These are phyloP conservation scores for Diutina siamensis DNA, from an alignment of 1,139 yeast genomes.

Conservation along the genomic window DNA sequence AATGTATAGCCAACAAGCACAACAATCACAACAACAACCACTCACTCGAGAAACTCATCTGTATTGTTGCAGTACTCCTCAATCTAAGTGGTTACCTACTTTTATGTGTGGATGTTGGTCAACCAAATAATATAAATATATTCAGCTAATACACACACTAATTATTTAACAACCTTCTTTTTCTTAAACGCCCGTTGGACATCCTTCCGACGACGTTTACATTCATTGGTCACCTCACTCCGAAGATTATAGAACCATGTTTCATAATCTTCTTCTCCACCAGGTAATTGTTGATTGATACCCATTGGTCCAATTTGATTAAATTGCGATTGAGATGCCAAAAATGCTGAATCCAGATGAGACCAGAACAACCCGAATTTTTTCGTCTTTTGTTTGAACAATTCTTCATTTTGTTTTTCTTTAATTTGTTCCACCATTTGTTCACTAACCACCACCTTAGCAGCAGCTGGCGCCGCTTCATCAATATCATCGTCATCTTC, in stretches of 20 bases:
- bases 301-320: conserved; percentile 37
- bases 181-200: conserved; percentile 49
- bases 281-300: conserved; percentile 23
- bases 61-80: neutral
- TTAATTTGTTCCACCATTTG: conserved; percentile 24
- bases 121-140: too few species aligned
- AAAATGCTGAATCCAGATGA: conserved; percentile 76
- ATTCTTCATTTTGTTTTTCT: conserved; percentile 18
- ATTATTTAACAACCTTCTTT: conserved; percentile 7
- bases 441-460: conserved; percentile 12
- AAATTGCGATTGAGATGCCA: conserved; percentile 73
- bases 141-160: too few species aligned
- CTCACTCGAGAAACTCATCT: neutral
- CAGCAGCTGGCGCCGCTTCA: conserved; percentile 13
- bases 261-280: conserved; percentile 39
- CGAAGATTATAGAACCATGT: conserved; percentile 74
- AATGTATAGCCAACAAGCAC: too few species aligned
- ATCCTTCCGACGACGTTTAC: conserved; percentile 68
- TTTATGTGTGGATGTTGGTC: neutral
- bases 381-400: conserved; percentile 7
- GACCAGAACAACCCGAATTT: conserved; percentile 60
- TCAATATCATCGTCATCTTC: conserved; percentile 24
- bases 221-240: conserved; percentile 67
- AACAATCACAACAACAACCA: too few species aligned
- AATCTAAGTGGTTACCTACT: neutral